These are phyloP conservation scores for Kappamyces sp. DNA, from an alignment of 192 early-diverging fungal genomes.

Conservation along the genomic window DNA sequence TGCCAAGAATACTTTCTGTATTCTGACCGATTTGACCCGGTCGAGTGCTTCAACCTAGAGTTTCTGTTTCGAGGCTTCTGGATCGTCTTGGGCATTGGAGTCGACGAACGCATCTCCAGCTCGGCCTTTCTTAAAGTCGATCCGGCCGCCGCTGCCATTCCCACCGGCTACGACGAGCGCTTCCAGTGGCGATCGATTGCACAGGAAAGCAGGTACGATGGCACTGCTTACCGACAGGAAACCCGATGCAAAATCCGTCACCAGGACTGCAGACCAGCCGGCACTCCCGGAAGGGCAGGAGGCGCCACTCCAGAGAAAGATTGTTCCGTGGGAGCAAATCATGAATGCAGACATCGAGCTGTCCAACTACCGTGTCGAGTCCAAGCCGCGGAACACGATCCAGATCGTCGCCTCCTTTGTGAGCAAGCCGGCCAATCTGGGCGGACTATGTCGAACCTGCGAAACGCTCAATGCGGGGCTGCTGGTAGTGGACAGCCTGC, in stretches of 20 bases:
- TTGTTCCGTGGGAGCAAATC: slow-evolving; percentile 57
- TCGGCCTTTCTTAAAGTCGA: slow-evolving; percentile 16
- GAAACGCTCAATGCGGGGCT: slow-evolving; percentile 59
- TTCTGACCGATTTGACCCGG: slow-evolving; percentile 38
- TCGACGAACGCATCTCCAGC: slow-evolving; percentile 46
- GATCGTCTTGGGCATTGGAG: slow-evolving; percentile 30
- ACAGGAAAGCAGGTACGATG: not conserved
- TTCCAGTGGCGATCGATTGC: not conserved
- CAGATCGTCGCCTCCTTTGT: slow-evolving; percentile 56
- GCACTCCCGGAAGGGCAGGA: not conserved
- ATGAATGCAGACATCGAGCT: slow-evolving; percentile 47
- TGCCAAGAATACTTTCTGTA: slow-evolving; percentile 38
- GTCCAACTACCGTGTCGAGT: slow-evolving; percentile 24
- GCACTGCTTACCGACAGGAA: not conserved
- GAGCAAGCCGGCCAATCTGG: slow-evolving; percentile 50
- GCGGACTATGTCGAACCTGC: slow-evolving; percentile 51
- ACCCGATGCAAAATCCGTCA: not conserved
- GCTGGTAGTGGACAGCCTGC: slow-evolving; percentile 37
- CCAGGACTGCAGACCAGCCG: not conserved
- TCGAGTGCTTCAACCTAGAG: slow-evolving; percentile 44
- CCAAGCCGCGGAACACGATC: slow-evolving; percentile 35
- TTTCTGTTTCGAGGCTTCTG: slow-evolving; percentile 46
- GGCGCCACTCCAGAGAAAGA: slow-evolving; percentile 27
- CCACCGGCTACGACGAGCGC: not conserved
- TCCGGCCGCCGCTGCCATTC: slow-evolving; percentile 2